These are phyloP conservation scores for Nicotiana paniculata DNA, from an alignment of 257 asterid genomes.

Conservation along the genomic window DNA sequence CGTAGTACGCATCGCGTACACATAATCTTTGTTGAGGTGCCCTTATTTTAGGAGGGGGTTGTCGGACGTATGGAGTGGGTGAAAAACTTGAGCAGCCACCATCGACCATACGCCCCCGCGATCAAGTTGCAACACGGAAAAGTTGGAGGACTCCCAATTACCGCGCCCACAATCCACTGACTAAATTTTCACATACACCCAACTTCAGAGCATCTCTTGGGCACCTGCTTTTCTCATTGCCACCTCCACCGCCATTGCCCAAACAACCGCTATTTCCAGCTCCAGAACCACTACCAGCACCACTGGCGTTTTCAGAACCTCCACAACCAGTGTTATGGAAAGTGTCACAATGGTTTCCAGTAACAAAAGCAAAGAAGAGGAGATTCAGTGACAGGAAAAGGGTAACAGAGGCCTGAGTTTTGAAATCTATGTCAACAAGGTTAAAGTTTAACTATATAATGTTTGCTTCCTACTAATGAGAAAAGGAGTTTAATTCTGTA, in stretches of 20 bases:
- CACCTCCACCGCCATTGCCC: not conserved
- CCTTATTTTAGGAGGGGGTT: too few relatives aligned
- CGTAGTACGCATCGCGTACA: too few relatives aligned
- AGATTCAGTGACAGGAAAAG: not conserved
- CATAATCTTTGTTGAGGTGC: too few relatives aligned
- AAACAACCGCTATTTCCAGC: not conserved
- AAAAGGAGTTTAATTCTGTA: not conserved
- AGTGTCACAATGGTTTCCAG: not conserved
- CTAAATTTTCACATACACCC: conserved; percentile 23
- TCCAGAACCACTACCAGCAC: not conserved
- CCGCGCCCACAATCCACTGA: conserved; percentile 16
- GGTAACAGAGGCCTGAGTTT: not conserved
- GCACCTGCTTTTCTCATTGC: conserved; percentile 7
- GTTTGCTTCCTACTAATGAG: not conserved
- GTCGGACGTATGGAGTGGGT: too few relatives aligned
- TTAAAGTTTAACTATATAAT: not conserved
- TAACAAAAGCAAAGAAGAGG: not conserved
- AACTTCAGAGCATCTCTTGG: conserved; percentile 20
- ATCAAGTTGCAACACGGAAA: conserved; percentile 20
- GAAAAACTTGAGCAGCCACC: too few relatives aligned
- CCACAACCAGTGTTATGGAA: not conserved
- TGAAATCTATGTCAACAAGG: not conserved
- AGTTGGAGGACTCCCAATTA: conserved; percentile 14
- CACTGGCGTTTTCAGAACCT: not conserved
- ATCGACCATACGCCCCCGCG: not conserved